Base-by-base conservation (phyloP, 1,284 basidiomycete genomes). In the Naganishia cerealis region DNA sequence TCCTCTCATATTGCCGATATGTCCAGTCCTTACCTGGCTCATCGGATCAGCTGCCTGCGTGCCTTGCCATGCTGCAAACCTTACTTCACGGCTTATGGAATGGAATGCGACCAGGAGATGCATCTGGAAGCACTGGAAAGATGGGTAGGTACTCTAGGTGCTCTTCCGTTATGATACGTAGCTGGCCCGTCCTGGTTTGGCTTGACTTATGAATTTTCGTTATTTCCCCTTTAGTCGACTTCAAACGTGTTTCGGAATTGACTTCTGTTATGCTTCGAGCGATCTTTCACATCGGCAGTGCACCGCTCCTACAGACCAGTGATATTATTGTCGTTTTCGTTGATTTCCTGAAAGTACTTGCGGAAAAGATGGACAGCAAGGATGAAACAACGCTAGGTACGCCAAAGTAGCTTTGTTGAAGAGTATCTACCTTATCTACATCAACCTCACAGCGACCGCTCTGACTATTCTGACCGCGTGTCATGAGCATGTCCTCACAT, bases 1-100 rank as follows among this genome's bases (percentile, higher is more conserved):
- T 76, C 29, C 76, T 79, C 71, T 78, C 78, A 7, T 80, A 76
- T 56, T 75, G 78, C 12, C 76, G 76, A 69, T 80, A 80, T 61
- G 75, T 78, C 26, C 71, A 75, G 12, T 77, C 76, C 10, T 73
- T 79, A 4, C 72, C 75, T 4, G 36, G 69, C 13, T 55, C 63
- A 7, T 74, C 76, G 18, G 40, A 68, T 7, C 69, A 72, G 26
- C 71, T 79, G 8, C 50, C 68, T 9, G 36, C 66, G 18, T 67
- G 74, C 5, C 67, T 78, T 2, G 71, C 71, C 0, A 71, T 69
- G 2, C 67, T 79, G n/a, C 71, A 73, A 24, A 24, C 40, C 4
- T 72, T 80, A 6, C 58, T 80, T 4, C 48, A 57, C 2, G 75
- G 74, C 1, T 61, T 79, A 13, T 38, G 78, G 66, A 53, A 55